Evolutionary conservation across 2,329 filamentous ascomycete species (phyloP).

Genomic region (Cordyceps javanica): DNA sequence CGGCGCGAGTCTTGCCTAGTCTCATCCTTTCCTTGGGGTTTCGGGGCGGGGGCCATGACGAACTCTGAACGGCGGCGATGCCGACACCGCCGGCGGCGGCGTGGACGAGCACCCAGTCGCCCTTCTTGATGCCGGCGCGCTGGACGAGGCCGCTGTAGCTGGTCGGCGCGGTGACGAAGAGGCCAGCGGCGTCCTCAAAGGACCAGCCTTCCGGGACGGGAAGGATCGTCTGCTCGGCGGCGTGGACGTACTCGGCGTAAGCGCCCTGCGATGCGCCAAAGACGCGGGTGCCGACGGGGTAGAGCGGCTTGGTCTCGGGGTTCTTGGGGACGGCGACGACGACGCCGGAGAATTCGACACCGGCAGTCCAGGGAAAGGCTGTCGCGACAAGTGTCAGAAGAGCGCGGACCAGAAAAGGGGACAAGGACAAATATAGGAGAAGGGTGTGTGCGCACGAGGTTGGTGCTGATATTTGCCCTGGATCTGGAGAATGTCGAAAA

Average conservation of each 20-base stretch:
- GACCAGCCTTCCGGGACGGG: conserved; percentile 77
- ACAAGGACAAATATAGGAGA: neutral
- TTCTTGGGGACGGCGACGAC: conserved; percentile 60
- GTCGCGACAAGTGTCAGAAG: neutral
- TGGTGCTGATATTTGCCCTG: conserved; percentile 94
- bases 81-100: conserved; percentile 91
- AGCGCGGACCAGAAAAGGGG: neutral
- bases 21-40: neutral
- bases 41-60: conserved; percentile 9
- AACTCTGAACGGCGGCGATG: conserved; percentile 76
- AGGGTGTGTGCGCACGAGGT: conserved; percentile 46
- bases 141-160: conserved; percentile 78
- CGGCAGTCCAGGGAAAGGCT: conserved; percentile 80
- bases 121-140: conserved; percentile 67
- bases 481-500: conserved; percentile 95
- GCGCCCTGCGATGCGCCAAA: conserved; percentile 84
- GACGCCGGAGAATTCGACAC: conserved; percentile 79
- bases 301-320: conserved; percentile 37
- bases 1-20: neutral
- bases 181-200: conserved; percentile 75
- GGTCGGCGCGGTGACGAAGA: conserved; percentile 90
- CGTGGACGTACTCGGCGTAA: conserved; percentile 71
- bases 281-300: conserved; percentile 70
- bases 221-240: conserved; percentile 59
- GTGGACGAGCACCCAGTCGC: conserved; percentile 85